Evolutionary conservation across 2,329 filamentous ascomycete species (phyloP).

Genomic region (Pseudogymnoascus sp.): DNA sequence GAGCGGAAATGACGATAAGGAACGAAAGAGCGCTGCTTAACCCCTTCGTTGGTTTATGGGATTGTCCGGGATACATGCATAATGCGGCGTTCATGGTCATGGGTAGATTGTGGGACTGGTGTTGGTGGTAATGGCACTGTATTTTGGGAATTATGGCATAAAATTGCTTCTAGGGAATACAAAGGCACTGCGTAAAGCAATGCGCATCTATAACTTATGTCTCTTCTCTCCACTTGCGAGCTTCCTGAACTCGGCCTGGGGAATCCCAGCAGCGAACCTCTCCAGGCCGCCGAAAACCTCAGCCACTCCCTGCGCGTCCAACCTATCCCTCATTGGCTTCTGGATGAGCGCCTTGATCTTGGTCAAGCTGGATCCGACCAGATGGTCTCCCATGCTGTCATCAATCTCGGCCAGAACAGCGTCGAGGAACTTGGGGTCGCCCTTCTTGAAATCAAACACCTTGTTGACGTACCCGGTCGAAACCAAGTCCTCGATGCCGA

Average conservation of each 20-base stretch:
- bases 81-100: neutral
- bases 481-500: constrained; percentile 64
- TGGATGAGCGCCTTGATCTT: constrained; percentile 80
- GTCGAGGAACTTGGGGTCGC: constrained; percentile 59
- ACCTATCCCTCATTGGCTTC: constrained; percentile 58
- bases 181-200: constrained; percentile 3
- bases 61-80: neutral
- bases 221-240: constrained; percentile 82
- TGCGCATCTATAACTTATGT: constrained; percentile 65
- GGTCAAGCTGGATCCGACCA: constrained; percentile 69
- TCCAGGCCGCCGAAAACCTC: constrained; percentile 84
- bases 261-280: constrained; percentile 55
- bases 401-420: constrained; percentile 73
- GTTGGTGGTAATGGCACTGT: neutral
- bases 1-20: constrained; percentile 16
- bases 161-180: constrained; percentile 5
- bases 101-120: neutral
- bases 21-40: neutral
- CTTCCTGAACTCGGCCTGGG: constrained; percentile 82
- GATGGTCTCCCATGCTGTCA: constrained; percentile 67
- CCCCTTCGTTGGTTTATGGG: neutral
- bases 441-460: constrained; percentile 56
- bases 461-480: constrained; percentile 77
- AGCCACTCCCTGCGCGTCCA: constrained; percentile 69
- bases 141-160: neutral